These are phyloP conservation scores for Candida morakotiae DNA, from an alignment of 805 yeast genomes.

Conservation along the genomic window DNA sequence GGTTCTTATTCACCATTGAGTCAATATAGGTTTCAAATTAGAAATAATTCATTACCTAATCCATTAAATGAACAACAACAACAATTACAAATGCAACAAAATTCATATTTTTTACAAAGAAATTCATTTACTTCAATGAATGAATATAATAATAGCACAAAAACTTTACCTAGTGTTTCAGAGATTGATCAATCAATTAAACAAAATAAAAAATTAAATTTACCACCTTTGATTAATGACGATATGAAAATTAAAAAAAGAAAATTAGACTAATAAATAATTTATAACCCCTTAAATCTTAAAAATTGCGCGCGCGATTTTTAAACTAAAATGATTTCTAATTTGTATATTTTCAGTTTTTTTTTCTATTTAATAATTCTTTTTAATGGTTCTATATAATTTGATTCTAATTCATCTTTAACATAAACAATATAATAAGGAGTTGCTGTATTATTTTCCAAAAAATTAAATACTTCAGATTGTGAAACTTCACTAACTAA, in stretches of 20 bases:
- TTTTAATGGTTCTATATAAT: slow-evolving; percentile 62
- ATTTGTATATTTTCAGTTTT: background rate
- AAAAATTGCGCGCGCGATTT: no score
- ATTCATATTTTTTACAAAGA: slow-evolving; percentile 12
- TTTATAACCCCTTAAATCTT: slow-evolving; percentile 2
- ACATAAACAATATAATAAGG: slow-evolving; percentile 91
- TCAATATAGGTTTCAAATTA: slow-evolving; percentile 8
- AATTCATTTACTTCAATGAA: slow-evolving; percentile 18
- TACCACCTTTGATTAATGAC: slow-evolving; percentile 5
- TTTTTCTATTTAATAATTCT: slow-evolving; percentile 23
- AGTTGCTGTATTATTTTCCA: slow-evolving; percentile 76
- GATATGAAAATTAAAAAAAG: slow-evolving; percentile 5
- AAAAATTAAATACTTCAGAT: slow-evolving; percentile 63
- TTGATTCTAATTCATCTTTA: slow-evolving; percentile 51
- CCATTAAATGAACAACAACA: slow-evolving; percentile 12
- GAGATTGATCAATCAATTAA: slow-evolving; percentile 32
- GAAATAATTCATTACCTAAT: slow-evolving; percentile 21
- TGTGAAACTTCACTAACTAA: slow-evolving; percentile 76
- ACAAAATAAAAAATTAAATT: background rate
- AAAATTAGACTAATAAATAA: slow-evolving; percentile 3
- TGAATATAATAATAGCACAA: slow-evolving; percentile 5
- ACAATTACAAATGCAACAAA: slow-evolving; percentile 3
- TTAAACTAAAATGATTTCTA: background rate
- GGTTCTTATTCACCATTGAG: slow-evolving; percentile 16
- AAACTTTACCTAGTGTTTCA: slow-evolving; percentile 30